Base-by-base conservation (phyloP, 2,329 filamentous ascomycete genomes). In the Pseudocercospora vitis region DNA sequence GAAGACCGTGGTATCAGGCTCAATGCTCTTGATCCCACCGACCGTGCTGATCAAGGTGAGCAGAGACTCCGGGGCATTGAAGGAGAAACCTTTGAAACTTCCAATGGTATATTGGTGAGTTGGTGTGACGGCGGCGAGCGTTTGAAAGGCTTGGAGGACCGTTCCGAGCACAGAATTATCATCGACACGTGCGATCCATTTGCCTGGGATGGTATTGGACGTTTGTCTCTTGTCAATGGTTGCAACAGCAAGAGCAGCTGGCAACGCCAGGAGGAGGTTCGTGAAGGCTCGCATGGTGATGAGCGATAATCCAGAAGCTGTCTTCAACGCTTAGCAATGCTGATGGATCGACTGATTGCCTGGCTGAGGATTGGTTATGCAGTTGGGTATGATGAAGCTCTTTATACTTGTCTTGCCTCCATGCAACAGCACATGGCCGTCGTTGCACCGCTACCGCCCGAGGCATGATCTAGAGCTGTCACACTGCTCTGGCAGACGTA, bases 1-100 rank as follows among this genome's bases (percentile, higher is more conserved):
- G 46, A 64, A 65, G 53, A 74, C 65, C 42, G 69, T 58, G 50
- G 67, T 69, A 52, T 74, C 72, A 52, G 71, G 67, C 63, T 74
- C 71, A 48, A 74, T 68, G 64, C 69, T 71, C 28, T 70, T 68
- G 50, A 74, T 68, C 62, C 70, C 39, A 23, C 49, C 55, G 19
- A 56, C 45, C 24, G 35, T 50, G 23, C 54, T 61, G 19, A 75
- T 61, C 6, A 65, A 35, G 7, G 66, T 53, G 18, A 74, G 62
- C 28, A 71, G 48, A 9, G 61, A 58, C 44, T 73, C 68, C 33
- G 56, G 61, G 28, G 73, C 62, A 32, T 70, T 64, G 52, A 68
- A 72, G 19, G 71, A 60, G 44, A 74, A 72, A 16, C 70, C 73
- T 55, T 68, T 70, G 59, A 69, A 72, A 9, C 50, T 60, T 28